Base-by-base conservation (phyloP, 805 yeast genomes). In the Zygosaccharomyces kombuchaensis region DNA sequence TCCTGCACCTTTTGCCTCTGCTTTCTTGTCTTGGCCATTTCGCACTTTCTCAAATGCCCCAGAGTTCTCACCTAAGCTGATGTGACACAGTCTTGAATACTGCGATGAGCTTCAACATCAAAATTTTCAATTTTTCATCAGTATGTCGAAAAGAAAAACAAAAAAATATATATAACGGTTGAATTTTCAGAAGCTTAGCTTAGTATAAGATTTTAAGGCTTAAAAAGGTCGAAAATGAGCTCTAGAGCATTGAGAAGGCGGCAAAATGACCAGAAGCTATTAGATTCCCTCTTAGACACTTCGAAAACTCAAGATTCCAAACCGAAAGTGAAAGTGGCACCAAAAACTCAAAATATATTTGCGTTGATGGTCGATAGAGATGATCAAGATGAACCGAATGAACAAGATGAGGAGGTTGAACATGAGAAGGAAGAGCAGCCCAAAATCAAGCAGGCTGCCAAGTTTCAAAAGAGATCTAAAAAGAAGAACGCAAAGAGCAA, bases 1-100 rank as follows among this genome's bases (percentile, higher is more conserved):
- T 77, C 81, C 65, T 77, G 52, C 48, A 63, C 66, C 55, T 67
- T 69, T 37, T 65, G 63, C 43, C 68, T 69, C 51, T 66, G 69
- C 56, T 68, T 69, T 39, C 59, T 57, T 3, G 61, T 47, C 52
- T 67, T 69, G 8, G 64, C 60, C 63, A 69, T 68, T 3, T 9
- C 16, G 30, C 2, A 25, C 6, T 12, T 34, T 34, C 6, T n/a
- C 6, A 9, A 17, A 14, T 10, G n/a, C 13, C 6, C n/a, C n/a
- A 9, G 23, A 16, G n/a, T 6, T 5, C n/a, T 16, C 12, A 25
- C 6, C n/a, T 16, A 9, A 25, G 31, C n/a, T 2, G 14, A 36
- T 12, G 3, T 36, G 13, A 30, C 6, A n/a, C 19, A 9, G 16
- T 29, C 16, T 29, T 21, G 21, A 36, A 21, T 19, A 6, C 27